phyloP scores from a whole-genome alignment of 768 basidiomycete genomes.

The Serendipita sp. region DNA sequence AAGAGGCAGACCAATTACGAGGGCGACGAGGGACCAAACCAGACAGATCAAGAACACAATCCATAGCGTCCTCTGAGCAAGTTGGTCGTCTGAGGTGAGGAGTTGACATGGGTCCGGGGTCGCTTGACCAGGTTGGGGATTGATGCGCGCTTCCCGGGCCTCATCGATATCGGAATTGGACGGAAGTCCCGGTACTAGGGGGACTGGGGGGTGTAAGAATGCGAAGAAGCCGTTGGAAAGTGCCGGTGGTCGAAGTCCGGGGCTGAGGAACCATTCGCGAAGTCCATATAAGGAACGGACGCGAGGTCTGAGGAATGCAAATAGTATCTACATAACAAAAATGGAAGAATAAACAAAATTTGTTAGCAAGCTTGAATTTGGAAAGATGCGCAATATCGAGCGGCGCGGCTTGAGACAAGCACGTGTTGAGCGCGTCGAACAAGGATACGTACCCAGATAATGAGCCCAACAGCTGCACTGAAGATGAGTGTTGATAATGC shows the following conservation, averaged over 20 bases:
- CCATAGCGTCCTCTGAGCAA: slow-evolving; percentile 58
- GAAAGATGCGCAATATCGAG: not conserved
- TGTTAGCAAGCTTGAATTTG: slow-evolving; percentile 5
- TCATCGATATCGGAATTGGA: not conserved
- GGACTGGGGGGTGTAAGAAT: slow-evolving; percentile 56
- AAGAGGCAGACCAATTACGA: slow-evolving; percentile 57
- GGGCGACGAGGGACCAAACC: slow-evolving; percentile 52
- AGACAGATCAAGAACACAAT: slow-evolving; percentile 44
- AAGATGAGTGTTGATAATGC: slow-evolving; percentile 42
- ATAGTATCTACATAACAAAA: slow-evolving; percentile 32
- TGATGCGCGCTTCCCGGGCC: slow-evolving; percentile 25
- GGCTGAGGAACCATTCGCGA: slow-evolving; percentile 63
- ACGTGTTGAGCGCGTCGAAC: not conserved
- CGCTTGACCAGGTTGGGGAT: slow-evolving; percentile 36
- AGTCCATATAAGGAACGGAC: slow-evolving; percentile 57
- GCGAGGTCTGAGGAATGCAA: slow-evolving; percentile 51
- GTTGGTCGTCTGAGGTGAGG: slow-evolving; percentile 62
- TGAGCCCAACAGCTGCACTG: slow-evolving; percentile 42
- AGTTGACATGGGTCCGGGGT: slow-evolving; percentile 33
- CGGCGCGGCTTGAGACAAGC: not conserved
- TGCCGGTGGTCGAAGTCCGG: slow-evolving; percentile 50
- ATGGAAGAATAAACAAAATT: not conserved
- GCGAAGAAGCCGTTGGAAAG: slow-evolving; percentile 43
- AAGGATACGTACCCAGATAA: slow-evolving; percentile 44
- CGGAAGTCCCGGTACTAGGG: slow-evolving; percentile 44